Base-by-base conservation (phyloP, 148 eudicot species). In the Dysphania ambrosioides region DNA sequence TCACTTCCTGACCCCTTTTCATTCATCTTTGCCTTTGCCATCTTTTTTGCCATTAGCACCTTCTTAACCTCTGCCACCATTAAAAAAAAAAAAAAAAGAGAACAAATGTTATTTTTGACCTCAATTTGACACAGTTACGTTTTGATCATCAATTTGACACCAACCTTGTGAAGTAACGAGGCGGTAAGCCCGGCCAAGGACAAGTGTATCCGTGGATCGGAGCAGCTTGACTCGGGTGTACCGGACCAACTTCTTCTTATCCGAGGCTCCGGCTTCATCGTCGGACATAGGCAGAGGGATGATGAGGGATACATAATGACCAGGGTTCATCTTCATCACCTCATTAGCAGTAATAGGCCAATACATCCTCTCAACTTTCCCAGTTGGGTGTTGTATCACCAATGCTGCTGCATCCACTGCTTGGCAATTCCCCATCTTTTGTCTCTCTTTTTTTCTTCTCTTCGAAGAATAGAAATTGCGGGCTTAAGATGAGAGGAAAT, bases 401-500 rank as follows among this genome's bases (percentile, higher is more conserved):
- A 92, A 85, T 74, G 97, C 97, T 77, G 97, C 97, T 59, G 94
- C 94, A 87, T 96, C 99, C 26, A 96, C 83, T 42, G 99, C 94
- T 68, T 96, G 99, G 71, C 99, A 96, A 79, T 96, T 96, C 19
- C 99, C 99, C 99, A 96, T 92, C 71, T 72, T 82, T 61, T n/a
- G n/a, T n/a, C 35, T 56, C 10, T 41, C 61, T 73, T 21, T 69
- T 21, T 31, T 49, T 78, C 23, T 66, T 51, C 30, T 24, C 53
- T 47, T 15, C 13, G 21, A 47, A 47, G 53, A 15, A 53, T 15
- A 18, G 42, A 26, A 68, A 24, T 35, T 58, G 31, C 19, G 8
- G 53, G 16, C 5, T 23, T 29, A 47, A 32, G 73, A 42, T 9
- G 26, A 32, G 30, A 69, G 26, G 42, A 49, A 27, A 72, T 23